These are phyloP conservation scores for Lecanoromycetidae sp. DNA, from an alignment of 2,329 filamentous ascomycete genomes.

Conservation along the genomic window DNA sequence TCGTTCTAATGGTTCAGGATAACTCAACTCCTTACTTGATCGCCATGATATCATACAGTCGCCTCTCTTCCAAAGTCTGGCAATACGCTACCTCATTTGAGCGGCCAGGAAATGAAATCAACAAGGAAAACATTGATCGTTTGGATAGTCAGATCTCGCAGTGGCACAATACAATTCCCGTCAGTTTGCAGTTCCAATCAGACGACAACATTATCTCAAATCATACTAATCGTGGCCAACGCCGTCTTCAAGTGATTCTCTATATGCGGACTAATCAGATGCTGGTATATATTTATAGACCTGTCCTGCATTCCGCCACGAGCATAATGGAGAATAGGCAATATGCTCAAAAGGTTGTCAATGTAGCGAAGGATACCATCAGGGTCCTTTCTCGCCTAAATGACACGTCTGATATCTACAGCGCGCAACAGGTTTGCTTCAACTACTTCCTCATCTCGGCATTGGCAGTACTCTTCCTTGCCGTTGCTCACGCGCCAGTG, in stretches of 20 bases:
- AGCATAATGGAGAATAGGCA: slow-evolving; percentile 66
- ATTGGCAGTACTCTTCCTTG: slow-evolving; percentile 51
- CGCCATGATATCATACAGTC: slow-evolving; percentile 46
- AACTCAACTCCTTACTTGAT: slow-evolving; percentile 28
- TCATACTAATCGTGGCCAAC: slow-evolving; percentile 51
- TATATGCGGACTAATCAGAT: slow-evolving; percentile 84
- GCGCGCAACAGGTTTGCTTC: slow-evolving; percentile 51
- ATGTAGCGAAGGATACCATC: slow-evolving; percentile 54
- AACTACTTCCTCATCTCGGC: slow-evolving; percentile 56
- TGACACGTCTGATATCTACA: slow-evolving; percentile 51
- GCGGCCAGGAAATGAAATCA: slow-evolving; percentile 49
- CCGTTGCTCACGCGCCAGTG: slow-evolving; percentile 50
- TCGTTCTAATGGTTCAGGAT: slow-evolving; percentile 25
- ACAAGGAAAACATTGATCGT: slow-evolving; percentile 62
- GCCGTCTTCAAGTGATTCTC: slow-evolving; percentile 68
- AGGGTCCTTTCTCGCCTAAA: slow-evolving; percentile 49
- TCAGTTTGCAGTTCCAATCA: slow-evolving; percentile 51
- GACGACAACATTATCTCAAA: slow-evolving; percentile 36
- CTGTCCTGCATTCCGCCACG: slow-evolving; percentile 70
- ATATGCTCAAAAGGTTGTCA: slow-evolving; percentile 58
- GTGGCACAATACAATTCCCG: slow-evolving; percentile 68
- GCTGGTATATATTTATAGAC: slow-evolving; percentile 77
- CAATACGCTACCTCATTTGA: slow-evolving; percentile 61
- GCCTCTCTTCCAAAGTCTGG: slow-evolving; percentile 79
- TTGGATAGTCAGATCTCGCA: slow-evolving; percentile 73